A percentile compares a stretch with the other conserved stretches of the same genome.
Conservation (phyloP, 176 grass and related monocot species). For the Zea mays region DNA sequence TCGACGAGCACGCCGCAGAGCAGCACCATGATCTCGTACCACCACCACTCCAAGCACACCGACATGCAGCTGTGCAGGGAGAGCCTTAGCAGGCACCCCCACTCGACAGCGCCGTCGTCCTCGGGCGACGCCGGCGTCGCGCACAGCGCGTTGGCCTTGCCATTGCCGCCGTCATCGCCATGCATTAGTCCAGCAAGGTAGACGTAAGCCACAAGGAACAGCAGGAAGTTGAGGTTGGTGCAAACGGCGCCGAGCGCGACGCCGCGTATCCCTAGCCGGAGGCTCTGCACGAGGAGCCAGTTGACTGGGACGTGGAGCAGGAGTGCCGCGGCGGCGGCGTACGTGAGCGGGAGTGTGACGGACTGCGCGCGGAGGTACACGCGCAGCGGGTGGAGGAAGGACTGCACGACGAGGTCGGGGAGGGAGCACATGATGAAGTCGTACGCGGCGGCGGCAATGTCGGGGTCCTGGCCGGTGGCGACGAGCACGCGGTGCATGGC, state of each 20-base stretch:
- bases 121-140: not conserved
- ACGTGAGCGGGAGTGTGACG: constrained; percentile 72
- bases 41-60: constrained; percentile 96
- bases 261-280: constrained; percentile 66
- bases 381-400: constrained; percentile 75
- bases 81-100: constrained; percentile 56
- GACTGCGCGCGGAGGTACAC: constrained; percentile 78
- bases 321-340: constrained; percentile 56
- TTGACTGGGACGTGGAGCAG: constrained; percentile 72
- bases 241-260: constrained; percentile 61
- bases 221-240: constrained; percentile 67
- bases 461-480: constrained; percentile 69
- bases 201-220: constrained; percentile 54
- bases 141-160: constrained; percentile 32
- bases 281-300: constrained; percentile 52
- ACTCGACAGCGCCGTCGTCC: constrained; percentile 42
- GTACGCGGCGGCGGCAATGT: constrained; percentile 64
- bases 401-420: constrained; percentile 78
- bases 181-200: constrained; percentile 42
- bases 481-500: constrained; percentile 67
- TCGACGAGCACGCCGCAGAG: constrained; percentile 75
- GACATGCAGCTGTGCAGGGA: constrained; percentile 80
- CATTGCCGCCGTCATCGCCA: not conserved
- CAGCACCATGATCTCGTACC: constrained; percentile 98
- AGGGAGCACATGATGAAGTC: constrained; percentile 73